Evolutionary conservation across 129 eudicot genomes (phyloP).

Genomic region (Chrysanthemum lavandulifolium): DNA sequence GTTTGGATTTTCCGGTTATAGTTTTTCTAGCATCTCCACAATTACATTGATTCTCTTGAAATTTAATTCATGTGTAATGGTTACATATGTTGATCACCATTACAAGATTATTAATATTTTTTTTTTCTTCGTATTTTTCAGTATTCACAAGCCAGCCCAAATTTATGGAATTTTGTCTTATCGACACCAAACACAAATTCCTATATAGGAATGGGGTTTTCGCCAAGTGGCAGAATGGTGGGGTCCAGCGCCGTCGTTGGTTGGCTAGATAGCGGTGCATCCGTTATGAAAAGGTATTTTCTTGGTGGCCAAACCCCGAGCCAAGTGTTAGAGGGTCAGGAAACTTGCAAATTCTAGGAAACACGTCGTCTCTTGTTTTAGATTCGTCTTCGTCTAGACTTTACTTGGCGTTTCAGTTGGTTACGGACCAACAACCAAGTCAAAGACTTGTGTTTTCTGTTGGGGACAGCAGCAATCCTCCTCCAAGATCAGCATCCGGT

Average conservation of each 20-base stretch:
- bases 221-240: slow-evolving; percentile 65
- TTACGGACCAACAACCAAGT: slow-evolving; percentile 36
- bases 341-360: slow-evolving; percentile 35
- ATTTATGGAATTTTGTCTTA: slow-evolving; percentile 69
- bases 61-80: background rate
- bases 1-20: too few relatives aligned
- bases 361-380: slow-evolving; percentile 31
- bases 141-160: slow-evolving; percentile 63
- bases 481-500: slow-evolving; percentile 20
- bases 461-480: slow-evolving; percentile 41
- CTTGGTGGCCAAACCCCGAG: slow-evolving; percentile 51
- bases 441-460: slow-evolving; percentile 52
- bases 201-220: slow-evolving; percentile 79
- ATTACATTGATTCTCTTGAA: too few relatives aligned
- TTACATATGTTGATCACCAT: background rate
- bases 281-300: slow-evolving; percentile 42
- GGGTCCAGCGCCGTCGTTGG: slow-evolving; percentile 93
- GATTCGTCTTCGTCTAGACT: slow-evolving; percentile 28
- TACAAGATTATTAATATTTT: background rate
- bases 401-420: slow-evolving; percentile 67
- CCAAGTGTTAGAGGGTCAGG: slow-evolving; percentile 47
- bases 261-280: slow-evolving; percentile 46
- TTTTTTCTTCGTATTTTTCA: slow-evolving; percentile 12
- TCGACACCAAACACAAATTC: slow-evolving; percentile 67
- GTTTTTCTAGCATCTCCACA: too few relatives aligned